Conservation (phyloP, 768 basidiomycete species). For the Termitomyces titanicus region DNA sequence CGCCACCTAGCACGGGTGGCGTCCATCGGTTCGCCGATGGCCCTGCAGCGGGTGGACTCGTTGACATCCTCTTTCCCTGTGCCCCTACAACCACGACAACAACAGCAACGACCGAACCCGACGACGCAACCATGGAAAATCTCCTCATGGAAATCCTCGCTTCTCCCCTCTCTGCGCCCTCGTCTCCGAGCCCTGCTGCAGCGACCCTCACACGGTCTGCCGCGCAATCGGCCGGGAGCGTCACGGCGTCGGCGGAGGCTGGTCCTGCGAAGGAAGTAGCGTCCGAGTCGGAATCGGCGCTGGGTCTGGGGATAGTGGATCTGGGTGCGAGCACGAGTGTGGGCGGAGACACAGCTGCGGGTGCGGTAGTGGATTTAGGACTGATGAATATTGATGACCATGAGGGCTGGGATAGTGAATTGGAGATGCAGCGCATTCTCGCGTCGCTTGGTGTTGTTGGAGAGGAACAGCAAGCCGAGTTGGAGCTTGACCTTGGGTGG, state of each 20-base stretch:
- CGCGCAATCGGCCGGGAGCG: constrained; percentile 12
- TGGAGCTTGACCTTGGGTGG: constrained; percentile 15
- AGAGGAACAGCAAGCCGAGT: constrained; percentile 4
- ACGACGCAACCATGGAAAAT: constrained; percentile 63
- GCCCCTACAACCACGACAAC: constrained; percentile 20
- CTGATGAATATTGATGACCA: constrained; percentile 2
- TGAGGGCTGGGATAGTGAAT: constrained; percentile 9
- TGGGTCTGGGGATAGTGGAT: constrained; percentile 1
- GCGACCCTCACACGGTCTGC: constrained; percentile 7
- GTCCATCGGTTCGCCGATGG: constrained; percentile 67
- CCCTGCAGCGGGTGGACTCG: constrained; percentile 92
- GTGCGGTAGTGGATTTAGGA: constrained; percentile 13
- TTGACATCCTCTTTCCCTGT: constrained; percentile 18
- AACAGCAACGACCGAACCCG: constrained; percentile 28
- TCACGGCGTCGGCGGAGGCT: constrained; percentile 6
- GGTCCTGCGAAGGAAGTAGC: constrained; percentile 6
- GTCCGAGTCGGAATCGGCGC: not conserved
- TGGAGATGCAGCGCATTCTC: constrained; percentile 18
- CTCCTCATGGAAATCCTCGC: constrained; percentile 70
- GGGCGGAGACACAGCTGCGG: too few relatives aligned
- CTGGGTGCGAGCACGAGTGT: constrained; percentile 6
- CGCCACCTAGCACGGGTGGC: constrained; percentile 99
- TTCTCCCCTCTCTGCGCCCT: constrained; percentile 36
- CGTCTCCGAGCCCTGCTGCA: constrained; percentile 21
- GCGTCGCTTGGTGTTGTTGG: constrained; percentile 12